Percentiles rank a stretch among this genome's conserved stretches.
phyloP scores from a whole-genome alignment of 163 green algal species.

The Chlamydomonas reinhardtii region DNA sequence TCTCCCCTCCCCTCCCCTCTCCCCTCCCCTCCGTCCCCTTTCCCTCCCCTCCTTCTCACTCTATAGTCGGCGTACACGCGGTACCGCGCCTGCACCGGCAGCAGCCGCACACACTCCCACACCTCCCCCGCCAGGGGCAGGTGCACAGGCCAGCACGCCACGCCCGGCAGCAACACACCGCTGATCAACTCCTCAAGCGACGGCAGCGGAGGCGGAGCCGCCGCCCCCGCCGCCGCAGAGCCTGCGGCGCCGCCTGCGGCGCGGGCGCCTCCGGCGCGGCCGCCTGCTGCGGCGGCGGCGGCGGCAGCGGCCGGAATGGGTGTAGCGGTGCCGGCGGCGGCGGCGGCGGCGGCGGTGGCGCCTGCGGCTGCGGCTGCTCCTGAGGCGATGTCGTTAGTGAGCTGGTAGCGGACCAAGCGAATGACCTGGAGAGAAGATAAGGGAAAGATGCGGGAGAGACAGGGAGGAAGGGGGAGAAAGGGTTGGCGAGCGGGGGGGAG shows the following conservation, averaged over 20 bases:
- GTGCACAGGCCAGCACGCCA: constrained; percentile 76
- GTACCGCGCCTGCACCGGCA: constrained; percentile 81
- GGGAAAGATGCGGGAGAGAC: background rate
- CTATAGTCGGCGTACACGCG: constrained; percentile 67
- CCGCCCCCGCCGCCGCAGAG: too few species aligned
- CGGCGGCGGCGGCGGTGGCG: background rate
- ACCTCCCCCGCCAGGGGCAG: constrained; percentile 72
- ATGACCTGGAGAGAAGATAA: constrained; percentile 62
- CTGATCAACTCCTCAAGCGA: constrained; percentile 65
- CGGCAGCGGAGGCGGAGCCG: background rate
- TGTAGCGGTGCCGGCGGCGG: background rate
- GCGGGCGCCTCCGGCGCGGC: background rate
- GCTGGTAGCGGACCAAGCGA: constrained; percentile 65
- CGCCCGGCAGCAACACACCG: constrained; percentile 74
- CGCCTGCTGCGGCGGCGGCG: background rate
- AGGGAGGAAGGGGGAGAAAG: too few species aligned
- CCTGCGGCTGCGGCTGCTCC: background rate
- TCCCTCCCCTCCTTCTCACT: constrained; percentile 15
- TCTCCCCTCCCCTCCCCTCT: too few species aligned
- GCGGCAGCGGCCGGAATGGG: background rate
- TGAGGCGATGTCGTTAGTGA: constrained; percentile 29
- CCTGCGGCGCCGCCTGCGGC: too few species aligned
- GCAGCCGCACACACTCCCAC: constrained; percentile 79
- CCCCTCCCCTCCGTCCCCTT: too few species aligned
- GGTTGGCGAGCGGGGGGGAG: too few species aligned